phyloP scores from a whole-genome alignment of 129 eudicot genomes.

The Pittosporum tobira region DNA sequence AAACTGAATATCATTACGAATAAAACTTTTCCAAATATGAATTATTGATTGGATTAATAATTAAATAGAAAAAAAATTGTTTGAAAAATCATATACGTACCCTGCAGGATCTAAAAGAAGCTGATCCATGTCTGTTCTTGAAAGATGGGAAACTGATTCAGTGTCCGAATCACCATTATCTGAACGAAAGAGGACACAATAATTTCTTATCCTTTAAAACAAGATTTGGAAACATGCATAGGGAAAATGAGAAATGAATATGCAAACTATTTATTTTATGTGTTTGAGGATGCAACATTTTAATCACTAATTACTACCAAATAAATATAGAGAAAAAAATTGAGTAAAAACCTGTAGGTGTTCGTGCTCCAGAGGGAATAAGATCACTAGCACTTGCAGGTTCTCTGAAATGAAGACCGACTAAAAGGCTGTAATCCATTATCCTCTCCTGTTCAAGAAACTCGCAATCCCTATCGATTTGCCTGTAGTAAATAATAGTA shows the following conservation, averaged over 20 bases:
- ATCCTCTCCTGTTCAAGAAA: conserved; percentile 92
- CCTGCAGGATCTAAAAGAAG: conserved; percentile 60
- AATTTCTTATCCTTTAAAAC: not conserved
- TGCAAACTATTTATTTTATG: too few relatives aligned
- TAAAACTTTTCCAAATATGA: too few relatives aligned
- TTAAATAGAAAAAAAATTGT: too few relatives aligned
- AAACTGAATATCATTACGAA: too few relatives aligned
- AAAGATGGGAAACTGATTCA: conserved; percentile 40
- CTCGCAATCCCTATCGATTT: conserved; percentile 83
- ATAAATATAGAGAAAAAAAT: too few relatives aligned
- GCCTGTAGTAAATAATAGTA: conserved; percentile 36
- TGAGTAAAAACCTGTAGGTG: conserved; percentile 42
- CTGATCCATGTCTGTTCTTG: conserved; percentile 45
- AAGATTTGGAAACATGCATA: not conserved
- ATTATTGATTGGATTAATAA: too few relatives aligned
- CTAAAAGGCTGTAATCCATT: conserved; percentile 90
- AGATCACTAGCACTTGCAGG: conserved; percentile 38
- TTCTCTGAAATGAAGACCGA: conserved; percentile 89
- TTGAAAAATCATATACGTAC: conserved; percentile 29
- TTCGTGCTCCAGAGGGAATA: conserved; percentile 38
- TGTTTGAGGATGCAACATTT: too few relatives aligned
- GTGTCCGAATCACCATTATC: conserved; percentile 35
- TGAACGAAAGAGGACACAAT: conserved; percentile 9
- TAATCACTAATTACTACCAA: too few relatives aligned
- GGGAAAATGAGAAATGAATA: not conserved